Evolutionary conservation across 129 eudicot genomes (phyloP).

Genomic region (Artemisia annua): DNA sequence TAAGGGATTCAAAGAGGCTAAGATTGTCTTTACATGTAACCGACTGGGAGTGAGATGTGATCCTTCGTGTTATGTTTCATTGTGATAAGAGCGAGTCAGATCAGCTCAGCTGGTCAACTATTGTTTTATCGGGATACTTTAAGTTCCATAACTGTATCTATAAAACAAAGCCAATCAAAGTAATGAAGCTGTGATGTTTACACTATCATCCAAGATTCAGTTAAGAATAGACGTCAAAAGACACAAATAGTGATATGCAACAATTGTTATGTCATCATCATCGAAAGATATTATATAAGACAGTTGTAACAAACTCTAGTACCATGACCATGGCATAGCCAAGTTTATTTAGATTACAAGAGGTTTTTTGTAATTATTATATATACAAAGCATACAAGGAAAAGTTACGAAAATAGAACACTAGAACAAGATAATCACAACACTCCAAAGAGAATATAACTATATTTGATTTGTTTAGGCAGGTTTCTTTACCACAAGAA

Average conservation of each 20-base stretch:
- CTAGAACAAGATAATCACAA: background rate
- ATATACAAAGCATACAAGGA: background rate
- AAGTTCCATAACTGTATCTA: too few species aligned
- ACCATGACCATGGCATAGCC: background rate
- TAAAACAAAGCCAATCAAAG: too few species aligned
- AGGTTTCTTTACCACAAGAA: slow-evolving; percentile 54
- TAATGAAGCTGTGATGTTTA: background rate
- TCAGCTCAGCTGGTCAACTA: too few species aligned
- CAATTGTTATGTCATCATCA: background rate
- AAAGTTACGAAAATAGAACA: slow-evolving; percentile 6
- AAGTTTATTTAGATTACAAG: slow-evolving; percentile 30
- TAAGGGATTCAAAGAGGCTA: slow-evolving; percentile 9
- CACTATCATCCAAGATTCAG: background rate
- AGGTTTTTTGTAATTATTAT: slow-evolving; percentile 5
- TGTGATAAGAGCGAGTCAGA: slow-evolving; percentile 19
- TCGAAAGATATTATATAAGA: too few species aligned
- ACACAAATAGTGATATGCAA: background rate
- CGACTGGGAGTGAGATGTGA: slow-evolving; percentile 12
- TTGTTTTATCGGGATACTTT: too few species aligned
- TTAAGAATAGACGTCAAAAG: background rate
- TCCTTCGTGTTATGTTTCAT: slow-evolving; percentile 8
- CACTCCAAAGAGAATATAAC: slow-evolving; percentile 1
- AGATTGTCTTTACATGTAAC: slow-evolving; percentile 21
- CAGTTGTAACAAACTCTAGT: background rate
- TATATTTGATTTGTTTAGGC: slow-evolving; percentile 23